Percentiles rank a stretch among this genome's conserved stretches.
phyloP scores from a whole-genome alignment of 495 filamentous ascomycete species.

The Stereocaulon alpinum region DNA sequence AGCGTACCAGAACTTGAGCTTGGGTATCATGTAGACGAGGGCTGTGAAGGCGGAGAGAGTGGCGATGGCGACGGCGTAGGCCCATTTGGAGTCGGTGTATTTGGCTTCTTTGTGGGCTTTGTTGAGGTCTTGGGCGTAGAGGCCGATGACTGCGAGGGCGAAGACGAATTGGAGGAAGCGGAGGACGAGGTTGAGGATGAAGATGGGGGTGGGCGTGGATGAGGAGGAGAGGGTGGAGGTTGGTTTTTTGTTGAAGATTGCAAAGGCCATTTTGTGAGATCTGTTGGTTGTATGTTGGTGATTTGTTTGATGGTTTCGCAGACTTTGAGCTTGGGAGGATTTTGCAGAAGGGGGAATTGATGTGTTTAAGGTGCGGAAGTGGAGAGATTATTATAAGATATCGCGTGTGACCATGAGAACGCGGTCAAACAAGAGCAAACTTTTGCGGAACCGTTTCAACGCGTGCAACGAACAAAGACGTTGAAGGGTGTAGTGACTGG shows the following conservation, averaged over 20 bases:
- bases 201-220: slow-evolving; percentile 10
- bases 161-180: slow-evolving; percentile 66
- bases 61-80: slow-evolving; percentile 60
- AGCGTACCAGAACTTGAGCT: slow-evolving; percentile 42
- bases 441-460: not conserved
- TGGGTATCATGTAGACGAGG: slow-evolving; percentile 52
- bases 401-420: not conserved
- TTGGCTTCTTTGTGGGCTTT: slow-evolving; percentile 41
- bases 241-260: slow-evolving; percentile 15
- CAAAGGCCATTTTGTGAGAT: slow-evolving; percentile 9
- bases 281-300: not conserved
- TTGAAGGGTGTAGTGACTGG: not conserved
- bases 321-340: not conserved
- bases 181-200: slow-evolving; percentile 34
- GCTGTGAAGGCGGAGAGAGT: slow-evolving; percentile 50
- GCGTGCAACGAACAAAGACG: not conserved
- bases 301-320: not conserved
- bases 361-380: not conserved
- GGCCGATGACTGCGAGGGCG: slow-evolving; percentile 61
- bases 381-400: not conserved
- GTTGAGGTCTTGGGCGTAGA: slow-evolving; percentile 66
- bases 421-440: not conserved
- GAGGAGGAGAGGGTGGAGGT: slow-evolving; percentile 12
- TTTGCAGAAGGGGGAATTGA: not conserved
- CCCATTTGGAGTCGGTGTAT: slow-evolving; percentile 56